Conservation (phyloP, 169 alveolate species). For the Plasmodium blacklocki region DNA sequence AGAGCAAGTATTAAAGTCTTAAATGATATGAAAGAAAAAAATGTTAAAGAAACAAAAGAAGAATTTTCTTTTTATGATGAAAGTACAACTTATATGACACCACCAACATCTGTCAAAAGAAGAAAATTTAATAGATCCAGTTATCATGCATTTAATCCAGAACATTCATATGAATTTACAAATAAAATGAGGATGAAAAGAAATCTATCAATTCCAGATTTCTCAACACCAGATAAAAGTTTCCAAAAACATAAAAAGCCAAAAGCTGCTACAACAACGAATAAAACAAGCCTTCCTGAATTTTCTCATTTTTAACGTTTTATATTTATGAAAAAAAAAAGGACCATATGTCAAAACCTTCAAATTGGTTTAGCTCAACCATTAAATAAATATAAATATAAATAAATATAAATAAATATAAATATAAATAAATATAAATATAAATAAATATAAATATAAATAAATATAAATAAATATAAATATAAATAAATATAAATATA, state of each 20-base stretch:
- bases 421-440: not conserved
- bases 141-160: constrained; percentile 34
- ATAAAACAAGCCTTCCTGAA: not conserved
- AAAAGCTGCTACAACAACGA: constrained; percentile 51
- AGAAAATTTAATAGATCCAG: constrained; percentile 57
- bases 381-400: not conserved
- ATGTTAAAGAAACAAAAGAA: constrained; percentile 53
- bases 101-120: constrained; percentile 26
- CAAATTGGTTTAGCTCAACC: not conserved
- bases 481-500: not conserved
- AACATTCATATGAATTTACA: constrained; percentile 19
- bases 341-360: too few relatives aligned
- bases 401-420: not conserved
- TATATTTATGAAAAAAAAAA: not conserved
- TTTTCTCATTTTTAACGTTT: not conserved
- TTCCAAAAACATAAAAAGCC: constrained; percentile 5
- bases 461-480: not conserved
- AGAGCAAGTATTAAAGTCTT: constrained; percentile 72
- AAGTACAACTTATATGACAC: constrained; percentile 16
- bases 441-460: not conserved
- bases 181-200: constrained; percentile 33
- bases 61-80: constrained; percentile 62
- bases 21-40: constrained; percentile 75
- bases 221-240: constrained; percentile 37
- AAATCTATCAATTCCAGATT: constrained; percentile 62